A percentile compares a stretch with the other conserved stretches of the same genome.
Evolutionary conservation across 345 rosid genomes (phyloP).

Genomic region (Cardamine occulta): DNA sequence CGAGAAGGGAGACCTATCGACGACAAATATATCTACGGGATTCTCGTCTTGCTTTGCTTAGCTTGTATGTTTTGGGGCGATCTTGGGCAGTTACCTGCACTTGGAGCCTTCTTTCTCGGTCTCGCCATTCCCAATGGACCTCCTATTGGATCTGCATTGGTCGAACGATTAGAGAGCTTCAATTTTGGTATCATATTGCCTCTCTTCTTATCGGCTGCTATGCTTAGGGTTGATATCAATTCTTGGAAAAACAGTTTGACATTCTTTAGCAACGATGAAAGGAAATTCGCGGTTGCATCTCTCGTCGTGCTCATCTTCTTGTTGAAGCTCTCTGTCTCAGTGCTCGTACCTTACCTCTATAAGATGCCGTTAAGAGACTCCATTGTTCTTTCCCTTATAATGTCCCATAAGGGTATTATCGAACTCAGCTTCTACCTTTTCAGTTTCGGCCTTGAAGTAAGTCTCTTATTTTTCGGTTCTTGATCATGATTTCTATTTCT

Average conservation of each 20-base stretch:
- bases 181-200: conserved; percentile 42
- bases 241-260: conserved; percentile 10
- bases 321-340: conserved; percentile 28
- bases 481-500: neutral
- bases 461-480: conserved; percentile 12
- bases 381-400: conserved; percentile 31
- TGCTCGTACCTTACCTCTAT: conserved; percentile 30
- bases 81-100: conserved; percentile 26
- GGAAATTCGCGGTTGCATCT: conserved; percentile 31
- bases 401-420: conserved; percentile 42
- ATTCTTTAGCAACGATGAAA: neutral
- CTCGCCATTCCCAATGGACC: conserved; percentile 58
- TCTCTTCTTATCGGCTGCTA: conserved; percentile 27
- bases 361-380: conserved; percentile 45
- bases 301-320: conserved; percentile 38
- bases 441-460: neutral
- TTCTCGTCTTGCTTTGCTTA: conserved; percentile 41
- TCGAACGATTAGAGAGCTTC: conserved; percentile 47
- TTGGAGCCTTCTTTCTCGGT: conserved; percentile 52
- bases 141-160: conserved; percentile 53
- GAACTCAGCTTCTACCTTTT: conserved; percentile 44
- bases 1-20: conserved; percentile 47
- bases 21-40: conserved; percentile 35
- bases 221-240: conserved; percentile 17
- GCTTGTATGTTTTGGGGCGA: conserved; percentile 6